Conservation (phyloP, 192 early-diverging fungal species). For the Mortierella hygrophila region DNA sequence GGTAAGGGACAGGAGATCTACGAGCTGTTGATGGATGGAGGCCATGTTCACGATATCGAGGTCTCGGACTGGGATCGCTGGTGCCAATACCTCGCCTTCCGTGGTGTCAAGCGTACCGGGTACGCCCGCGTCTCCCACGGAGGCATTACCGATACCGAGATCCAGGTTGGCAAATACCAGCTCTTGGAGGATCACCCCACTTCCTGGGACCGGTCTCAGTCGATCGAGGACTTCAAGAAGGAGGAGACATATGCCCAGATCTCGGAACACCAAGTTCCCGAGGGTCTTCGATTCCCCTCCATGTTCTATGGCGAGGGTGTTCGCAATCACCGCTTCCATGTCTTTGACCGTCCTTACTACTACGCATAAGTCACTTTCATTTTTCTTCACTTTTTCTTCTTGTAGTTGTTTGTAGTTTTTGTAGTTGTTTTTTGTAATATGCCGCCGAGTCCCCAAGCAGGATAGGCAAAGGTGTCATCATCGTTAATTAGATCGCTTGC, state of each 20-base stretch:
- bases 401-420: constrained; percentile 2
- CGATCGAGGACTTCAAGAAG: constrained; percentile 56
- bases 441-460: constrained; percentile 5
- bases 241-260: constrained; percentile 71
- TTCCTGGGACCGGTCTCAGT: constrained; percentile 32
- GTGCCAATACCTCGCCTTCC: constrained; percentile 88
- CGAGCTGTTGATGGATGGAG: constrained; percentile 72
- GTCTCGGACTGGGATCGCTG: constrained; percentile 82
- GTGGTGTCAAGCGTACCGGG: constrained; percentile 77
- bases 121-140: constrained; percentile 86
- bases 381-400: too few relatives aligned
- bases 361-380: constrained; percentile 54
- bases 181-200: constrained; percentile 62
- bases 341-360: constrained; percentile 83
- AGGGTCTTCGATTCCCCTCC: constrained; percentile 71
- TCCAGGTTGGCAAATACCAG: constrained; percentile 83
- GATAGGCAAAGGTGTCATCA: constrained; percentile 4
- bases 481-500: neutral
- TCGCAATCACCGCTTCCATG: constrained; percentile 83
- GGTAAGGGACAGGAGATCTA: constrained; percentile 69
- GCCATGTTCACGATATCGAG: constrained; percentile 83
- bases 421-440: constrained; percentile 9
- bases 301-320: constrained; percentile 78
- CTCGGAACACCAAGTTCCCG: constrained; percentile 64
- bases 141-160: constrained; percentile 87